Evolutionary conservation across 208 protist genomes (phyloP).

Genomic region (Lotmaria passim): DNA sequence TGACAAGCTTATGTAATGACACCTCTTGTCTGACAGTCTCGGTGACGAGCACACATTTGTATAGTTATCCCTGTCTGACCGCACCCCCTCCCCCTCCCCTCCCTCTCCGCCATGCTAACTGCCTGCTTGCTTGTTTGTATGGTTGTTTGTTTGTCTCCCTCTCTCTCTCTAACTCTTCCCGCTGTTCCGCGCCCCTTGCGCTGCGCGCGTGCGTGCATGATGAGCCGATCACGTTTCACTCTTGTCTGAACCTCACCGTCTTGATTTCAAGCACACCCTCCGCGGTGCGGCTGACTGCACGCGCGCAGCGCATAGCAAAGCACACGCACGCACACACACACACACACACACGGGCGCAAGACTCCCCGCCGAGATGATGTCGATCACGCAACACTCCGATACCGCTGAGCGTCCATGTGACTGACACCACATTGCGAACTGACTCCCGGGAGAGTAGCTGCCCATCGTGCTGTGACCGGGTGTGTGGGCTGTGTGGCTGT

Average conservation of each 20-base stretch:
- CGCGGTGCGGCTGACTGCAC: constrained; percentile 1
- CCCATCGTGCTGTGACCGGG: neutral
- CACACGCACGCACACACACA: neutral
- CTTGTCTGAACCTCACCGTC: neutral
- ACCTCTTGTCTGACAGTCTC: too few species aligned
- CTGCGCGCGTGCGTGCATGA: neutral
- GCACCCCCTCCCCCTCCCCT: too few species aligned
- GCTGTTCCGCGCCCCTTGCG: too few species aligned
- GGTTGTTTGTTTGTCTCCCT: neutral
- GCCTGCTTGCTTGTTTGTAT: too few species aligned
- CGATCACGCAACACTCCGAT: constrained; percentile 36
- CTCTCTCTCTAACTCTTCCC: too few species aligned
- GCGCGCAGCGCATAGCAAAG: too few species aligned
- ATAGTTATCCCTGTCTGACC: too few species aligned
- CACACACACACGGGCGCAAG: neutral
- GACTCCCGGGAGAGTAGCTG: neutral
- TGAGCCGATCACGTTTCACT: constrained; percentile 7
- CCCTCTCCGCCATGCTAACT: too few species aligned
- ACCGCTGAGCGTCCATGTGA: constrained; percentile 30
- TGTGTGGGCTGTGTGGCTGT: too few species aligned
- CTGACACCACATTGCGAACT: constrained; percentile 24
- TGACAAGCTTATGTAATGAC: too few species aligned
- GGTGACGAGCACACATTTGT: too few species aligned
- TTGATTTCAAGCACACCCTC: neutral
- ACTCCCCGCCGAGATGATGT: constrained; percentile 17